Evolutionary conservation across 257 asterid species (phyloP), one percentile per base, ranked within the genome.

Genomic region (Solanum chiquidenum): DNA sequence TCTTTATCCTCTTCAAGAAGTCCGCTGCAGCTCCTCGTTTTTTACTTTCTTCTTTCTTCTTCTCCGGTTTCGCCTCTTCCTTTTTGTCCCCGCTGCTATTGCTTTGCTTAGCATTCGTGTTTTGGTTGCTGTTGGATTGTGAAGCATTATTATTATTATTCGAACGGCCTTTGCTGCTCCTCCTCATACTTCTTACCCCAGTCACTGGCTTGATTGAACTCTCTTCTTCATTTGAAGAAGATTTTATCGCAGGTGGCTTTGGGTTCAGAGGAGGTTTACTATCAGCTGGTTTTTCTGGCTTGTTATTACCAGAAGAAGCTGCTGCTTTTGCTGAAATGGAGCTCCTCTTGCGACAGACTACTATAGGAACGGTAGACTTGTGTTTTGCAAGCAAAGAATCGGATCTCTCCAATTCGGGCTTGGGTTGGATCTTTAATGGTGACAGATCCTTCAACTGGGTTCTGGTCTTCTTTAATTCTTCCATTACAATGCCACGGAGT

Each of bases 321-420:
- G 90, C 77, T 77, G 88, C 74, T 79, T 91, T 90, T n/a, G 88
- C 89, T 37, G 90, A 83, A 49, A 92, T 89, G 55, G 91, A 90
- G 89, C 92, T 92, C 82, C 94, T 90, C 89, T 90, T 90, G 74
- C 91, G 88, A 80, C 92, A 89, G 25, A 92, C 92, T 10, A 90
- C 86, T 68, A 89, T 83, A 16, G 94, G 92, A 29, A 86, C 88
- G 12, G 90, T 60, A 42, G 87, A 86, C 89, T 88, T 90, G 20
- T 88, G 90, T 73, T 88, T 86, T 3, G 87, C 85, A 58, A 89
- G 91, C 87, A 91, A 87, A 5, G 91, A 86, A 66, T 89, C 89
- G 4, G 93, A 72, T 46, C 83, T 89, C 69, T 88, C 90, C 5
- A 74, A 84, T 33, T 88, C 90, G 0, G 87, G 42, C 13, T 88